Evolutionary conservation across 2,329 filamentous ascomycete species (phyloP).

Genomic region (Botryosphaeria agaves): DNA sequence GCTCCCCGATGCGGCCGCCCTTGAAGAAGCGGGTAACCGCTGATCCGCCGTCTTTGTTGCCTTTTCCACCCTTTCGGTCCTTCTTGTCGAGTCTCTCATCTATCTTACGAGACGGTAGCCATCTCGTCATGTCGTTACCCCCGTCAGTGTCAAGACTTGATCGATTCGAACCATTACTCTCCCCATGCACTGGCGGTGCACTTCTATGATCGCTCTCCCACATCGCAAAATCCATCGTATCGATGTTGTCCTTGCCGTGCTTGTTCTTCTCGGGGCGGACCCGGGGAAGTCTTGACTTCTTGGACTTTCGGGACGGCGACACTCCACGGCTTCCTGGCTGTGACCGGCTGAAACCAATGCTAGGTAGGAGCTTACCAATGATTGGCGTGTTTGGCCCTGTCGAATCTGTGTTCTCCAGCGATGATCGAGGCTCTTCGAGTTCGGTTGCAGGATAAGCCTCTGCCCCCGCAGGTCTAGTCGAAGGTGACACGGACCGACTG

Average conservation of each 20-base stretch:
- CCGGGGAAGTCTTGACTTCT: conserved; percentile 20
- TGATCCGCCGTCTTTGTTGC: conserved; percentile 22
- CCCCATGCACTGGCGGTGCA: conserved; percentile 15
- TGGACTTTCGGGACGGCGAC: conserved; percentile 16
- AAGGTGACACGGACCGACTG: too few relatives aligned
- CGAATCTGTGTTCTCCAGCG: conserved; percentile 19
- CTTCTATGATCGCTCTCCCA: conserved; percentile 3
- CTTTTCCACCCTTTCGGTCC: conserved; percentile 12
- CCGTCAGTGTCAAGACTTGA: conserved; percentile 12
- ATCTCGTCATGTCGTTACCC: too few relatives aligned
- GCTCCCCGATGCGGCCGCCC: conserved; percentile 53
- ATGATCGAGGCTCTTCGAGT: conserved; percentile 17
- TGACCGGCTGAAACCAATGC: conserved; percentile 17
- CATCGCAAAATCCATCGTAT: conserved; percentile 14
- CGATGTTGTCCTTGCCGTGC: conserved; percentile 14
- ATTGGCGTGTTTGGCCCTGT: conserved; percentile 21
- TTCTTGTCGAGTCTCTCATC: too few relatives aligned
- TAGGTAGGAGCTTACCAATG: conserved; percentile 12
- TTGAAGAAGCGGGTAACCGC: conserved; percentile 63
- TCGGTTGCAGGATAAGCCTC: too few relatives aligned
- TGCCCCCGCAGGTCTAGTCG: too few relatives aligned
- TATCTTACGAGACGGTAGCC: too few relatives aligned
- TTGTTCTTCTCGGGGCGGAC: conserved; percentile 20
- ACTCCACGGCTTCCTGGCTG: conserved; percentile 16
- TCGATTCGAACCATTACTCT: conserved; percentile 13